Evolutionary conservation across 805 yeast genomes (phyloP), one percentile per base, ranked within the genome.

Genomic region (Schwanniomyces yamadae): DNA sequence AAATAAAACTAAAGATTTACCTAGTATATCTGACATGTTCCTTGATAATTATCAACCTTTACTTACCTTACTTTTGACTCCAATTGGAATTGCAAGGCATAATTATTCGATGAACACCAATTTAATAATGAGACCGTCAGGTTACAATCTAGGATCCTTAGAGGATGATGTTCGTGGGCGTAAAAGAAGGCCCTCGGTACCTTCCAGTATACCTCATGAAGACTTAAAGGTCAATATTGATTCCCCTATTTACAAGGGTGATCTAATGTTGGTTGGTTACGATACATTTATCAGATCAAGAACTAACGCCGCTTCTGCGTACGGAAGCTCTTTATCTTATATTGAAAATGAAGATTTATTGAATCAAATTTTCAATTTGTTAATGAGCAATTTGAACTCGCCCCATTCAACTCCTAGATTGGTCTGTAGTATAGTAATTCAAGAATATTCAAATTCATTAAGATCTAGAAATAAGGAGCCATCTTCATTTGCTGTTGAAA

Each of bases 51-150:
- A 77, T 32, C 66, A 65, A 31, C 83, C 88, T 6, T 66, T 82
- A 41, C 61, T 84, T 35, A 75, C 80, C 11, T 66, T 93, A 28
- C 54, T 88, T 29, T 82, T 87, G 82, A 91, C 98, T 0, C 99
- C 99, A 3, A 84, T 93, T 40, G 99, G 99, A 42, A 80, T 89
- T 37, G 84, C 95, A 4, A 80, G 98, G 45, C 85, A 83, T 55
- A 85, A 82, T 49, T 93, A 87, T 58, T 77, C 79, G 22, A 87
- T 93, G 96, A 81, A 85, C 46, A 67, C 84, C 0, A 65, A 71
- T n/a, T 70, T 79, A 33, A 76, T 93, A 27, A 64, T 91, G 53
- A 78, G 85, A 45, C 95, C 97, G 1, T 84, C 95, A 9, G 95
- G 93, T 1, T 54, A 71, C 49, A 34, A 56, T 70, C 21, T 54